Conservation (phyloP, 2,329 filamentous ascomycete species). For the Dactylellina parvicollis region DNA sequence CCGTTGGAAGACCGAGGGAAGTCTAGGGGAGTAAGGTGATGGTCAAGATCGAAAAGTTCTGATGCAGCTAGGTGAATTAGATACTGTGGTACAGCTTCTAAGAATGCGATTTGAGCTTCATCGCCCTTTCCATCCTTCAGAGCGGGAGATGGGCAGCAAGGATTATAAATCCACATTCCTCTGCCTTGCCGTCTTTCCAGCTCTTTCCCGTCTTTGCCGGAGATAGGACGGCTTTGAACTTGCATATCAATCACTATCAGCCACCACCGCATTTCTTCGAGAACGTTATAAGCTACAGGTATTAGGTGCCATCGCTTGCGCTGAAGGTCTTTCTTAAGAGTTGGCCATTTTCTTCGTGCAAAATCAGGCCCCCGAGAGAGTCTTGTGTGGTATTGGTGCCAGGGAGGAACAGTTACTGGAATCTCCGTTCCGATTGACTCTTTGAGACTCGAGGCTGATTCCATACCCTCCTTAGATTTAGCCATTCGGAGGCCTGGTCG, state of each 20-base stretch:
- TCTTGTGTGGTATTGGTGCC: slow-evolving; percentile 1
- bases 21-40: slow-evolving; percentile 7
- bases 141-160: background rate
- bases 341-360: slow-evolving; percentile 26
- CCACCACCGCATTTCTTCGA: slow-evolving; percentile 43
- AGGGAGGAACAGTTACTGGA: background rate
- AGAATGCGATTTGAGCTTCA: slow-evolving; percentile 6
- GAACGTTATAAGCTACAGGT: slow-evolving; percentile 31
- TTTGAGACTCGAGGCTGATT: background rate
- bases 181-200: background rate
- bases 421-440: background rate
- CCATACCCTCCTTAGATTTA: background rate
- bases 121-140: background rate
- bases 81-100: slow-evolving; percentile 19
- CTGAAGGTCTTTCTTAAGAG: slow-evolving; percentile 16
- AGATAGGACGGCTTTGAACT: slow-evolving; percentile 7
- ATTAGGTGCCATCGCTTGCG: slow-evolving; percentile 43
- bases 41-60: slow-evolving; percentile 16
- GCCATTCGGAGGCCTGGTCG: slow-evolving; percentile 12
- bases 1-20: slow-evolving; percentile 3
- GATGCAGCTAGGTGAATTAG: background rate
- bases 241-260: slow-evolving; percentile 43
- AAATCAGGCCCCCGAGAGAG: slow-evolving; percentile 8
- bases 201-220: background rate
- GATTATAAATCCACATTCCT: slow-evolving; percentile 25